These are phyloP conservation scores for Russula ochroleuca DNA, from an alignment of 768 basidiomycete genomes.

Conservation along the genomic window DNA sequence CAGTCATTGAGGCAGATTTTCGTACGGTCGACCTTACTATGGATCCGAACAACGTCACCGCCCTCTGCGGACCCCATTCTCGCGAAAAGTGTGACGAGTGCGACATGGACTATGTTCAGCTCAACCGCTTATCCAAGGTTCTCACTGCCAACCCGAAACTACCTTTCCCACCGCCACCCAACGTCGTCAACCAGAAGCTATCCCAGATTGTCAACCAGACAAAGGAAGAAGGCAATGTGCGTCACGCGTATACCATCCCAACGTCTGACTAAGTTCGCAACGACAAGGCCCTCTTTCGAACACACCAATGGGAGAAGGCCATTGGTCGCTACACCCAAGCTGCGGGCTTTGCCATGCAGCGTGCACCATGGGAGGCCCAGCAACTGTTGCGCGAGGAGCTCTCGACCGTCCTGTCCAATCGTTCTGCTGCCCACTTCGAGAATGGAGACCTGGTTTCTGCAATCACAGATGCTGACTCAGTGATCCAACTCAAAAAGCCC, in stretches of 20 bases:
- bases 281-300: constrained; percentile 73
- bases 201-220: constrained; percentile 67
- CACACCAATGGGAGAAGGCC: constrained; percentile 62
- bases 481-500: constrained; percentile 74
- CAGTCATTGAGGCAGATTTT: constrained; percentile 72
- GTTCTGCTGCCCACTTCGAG: constrained; percentile 82
- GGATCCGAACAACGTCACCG: constrained; percentile 49
- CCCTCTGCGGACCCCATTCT: constrained; percentile 62
- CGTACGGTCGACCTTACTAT: constrained; percentile 52
- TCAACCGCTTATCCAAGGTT: constrained; percentile 74
- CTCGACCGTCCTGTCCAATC: constrained; percentile 84
- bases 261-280: constrained; percentile 29
- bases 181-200: constrained; percentile 69
- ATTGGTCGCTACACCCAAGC: constrained; percentile 77
- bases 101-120: constrained; percentile 61
- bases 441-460: constrained; percentile 71
- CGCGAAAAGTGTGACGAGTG: constrained; percentile 73
- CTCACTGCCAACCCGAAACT: constrained; percentile 66
- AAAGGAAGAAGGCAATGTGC: constrained; percentile 94
- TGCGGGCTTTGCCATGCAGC: constrained; percentile 67
- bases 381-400: constrained; percentile 84
- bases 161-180: constrained; percentile 77
- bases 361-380: constrained; percentile 88
- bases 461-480: constrained; percentile 85
- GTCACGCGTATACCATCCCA: constrained; percentile 33